A percentile compares a stretch with the other conserved stretches of the same genome.
Conservation (phyloP, 2,329 filamentous ascomycete species). For the Tolypocladium album region DNA sequence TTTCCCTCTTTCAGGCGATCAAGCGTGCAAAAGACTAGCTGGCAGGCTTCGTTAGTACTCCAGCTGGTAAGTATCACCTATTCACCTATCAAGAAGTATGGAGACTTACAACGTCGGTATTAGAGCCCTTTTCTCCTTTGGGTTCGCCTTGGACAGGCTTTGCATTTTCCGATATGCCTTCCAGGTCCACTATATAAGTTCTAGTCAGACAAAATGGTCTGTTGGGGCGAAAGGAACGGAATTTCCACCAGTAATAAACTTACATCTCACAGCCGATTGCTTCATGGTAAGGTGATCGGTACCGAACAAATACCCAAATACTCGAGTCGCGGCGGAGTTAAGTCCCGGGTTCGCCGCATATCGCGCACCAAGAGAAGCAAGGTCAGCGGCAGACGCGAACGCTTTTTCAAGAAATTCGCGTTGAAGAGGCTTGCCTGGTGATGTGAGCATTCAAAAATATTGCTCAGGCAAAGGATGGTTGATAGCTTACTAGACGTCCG, state of each 20-base stretch:
- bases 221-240: neutral
- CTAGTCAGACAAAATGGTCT: neutral
- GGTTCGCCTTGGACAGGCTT: neutral
- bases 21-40: neutral
- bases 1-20: neutral
- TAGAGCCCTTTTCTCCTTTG: neutral
- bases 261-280: neutral
- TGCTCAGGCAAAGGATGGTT: neutral
- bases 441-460: neutral
- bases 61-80: neutral
- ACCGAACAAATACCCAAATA: neutral
- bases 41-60: neutral
- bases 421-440: neutral
- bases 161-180: neutral
- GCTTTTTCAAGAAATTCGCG: neutral
- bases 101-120: neutral
- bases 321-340: neutral
- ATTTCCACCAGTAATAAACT: neutral
- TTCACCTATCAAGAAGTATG: neutral
- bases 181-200: neutral
- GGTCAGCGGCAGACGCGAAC: neutral
- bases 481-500: neutral
- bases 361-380: neutral
- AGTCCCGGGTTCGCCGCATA: neutral
- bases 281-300: neutral